Evolutionary conservation across 148 eudicot genomes (phyloP).

Genomic region (Rhododendron molle): DNA sequence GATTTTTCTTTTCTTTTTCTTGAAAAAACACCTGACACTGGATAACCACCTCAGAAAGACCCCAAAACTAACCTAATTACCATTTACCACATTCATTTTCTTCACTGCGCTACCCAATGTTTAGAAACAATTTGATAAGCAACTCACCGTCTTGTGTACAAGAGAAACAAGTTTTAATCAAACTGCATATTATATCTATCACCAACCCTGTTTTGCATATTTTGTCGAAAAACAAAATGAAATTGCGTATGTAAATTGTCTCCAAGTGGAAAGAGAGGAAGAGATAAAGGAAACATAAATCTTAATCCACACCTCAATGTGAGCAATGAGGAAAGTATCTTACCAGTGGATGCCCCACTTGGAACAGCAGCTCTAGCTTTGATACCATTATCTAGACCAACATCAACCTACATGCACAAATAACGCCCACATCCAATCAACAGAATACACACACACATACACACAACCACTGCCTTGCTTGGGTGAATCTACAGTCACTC

Average conservation of each 20-base stretch:
- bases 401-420: conserved; percentile 55
- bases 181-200: not conserved
- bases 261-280: not conserved
- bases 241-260: not conserved
- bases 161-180: not conserved
- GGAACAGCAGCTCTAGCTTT: conserved; percentile 92
- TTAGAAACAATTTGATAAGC: not conserved
- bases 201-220: not conserved
- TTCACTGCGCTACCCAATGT: not conserved
- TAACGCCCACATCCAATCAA: conserved; percentile 6
- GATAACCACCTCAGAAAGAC: not conserved
- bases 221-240: not conserved
- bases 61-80: not conserved
- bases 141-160: not conserved
- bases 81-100: not conserved
- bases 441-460: not conserved
- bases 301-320: not conserved
- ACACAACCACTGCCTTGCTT: not conserved
- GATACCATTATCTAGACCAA: conserved; percentile 51
- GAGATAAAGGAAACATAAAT: not conserved
- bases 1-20: not conserved
- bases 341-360: conserved; percentile 99
- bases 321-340: conserved; percentile 9
- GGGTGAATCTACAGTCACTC: not conserved
- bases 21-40: not conserved